These are phyloP conservation scores for Nitzschia sp. DNA, from an alignment of 108 stramenopile genomes.

Conservation along the genomic window DNA sequence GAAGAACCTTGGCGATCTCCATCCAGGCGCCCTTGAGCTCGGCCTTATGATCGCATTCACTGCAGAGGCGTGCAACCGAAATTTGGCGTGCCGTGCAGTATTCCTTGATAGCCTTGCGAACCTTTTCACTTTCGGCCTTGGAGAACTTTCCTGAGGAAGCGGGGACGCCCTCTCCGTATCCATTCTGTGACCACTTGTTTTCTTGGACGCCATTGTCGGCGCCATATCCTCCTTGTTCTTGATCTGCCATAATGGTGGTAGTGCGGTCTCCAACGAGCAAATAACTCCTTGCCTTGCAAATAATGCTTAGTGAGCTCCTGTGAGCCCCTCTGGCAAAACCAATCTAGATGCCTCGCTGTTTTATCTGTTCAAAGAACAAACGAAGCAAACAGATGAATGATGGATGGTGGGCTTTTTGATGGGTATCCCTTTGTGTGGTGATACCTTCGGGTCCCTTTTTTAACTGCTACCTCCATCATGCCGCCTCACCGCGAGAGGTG, in stretches of 20 bases:
- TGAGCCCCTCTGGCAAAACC: too few species aligned
- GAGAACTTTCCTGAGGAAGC: conserved; percentile 53
- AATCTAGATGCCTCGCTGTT: too few species aligned
- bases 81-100: conserved; percentile 67
- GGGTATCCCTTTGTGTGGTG: too few species aligned
- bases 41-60: conserved; percentile 74
- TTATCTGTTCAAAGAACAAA: too few species aligned
- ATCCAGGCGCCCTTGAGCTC: conserved; percentile 85
- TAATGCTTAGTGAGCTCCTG: too few species aligned
- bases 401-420: not conserved
- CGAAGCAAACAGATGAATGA: too few species aligned
- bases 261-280: too few species aligned
- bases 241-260: conserved; percentile 8
- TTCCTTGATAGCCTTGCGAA: conserved; percentile 58
- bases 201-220: not conserved
- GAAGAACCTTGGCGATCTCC: conserved; percentile 76
- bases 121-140: conserved; percentile 53
- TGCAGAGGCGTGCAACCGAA: conserved; percentile 61
- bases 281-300: too few species aligned
- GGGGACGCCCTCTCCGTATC: conserved; percentile 47
- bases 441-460: not conserved
- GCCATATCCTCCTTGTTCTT: not conserved
- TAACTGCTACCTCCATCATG: too few species aligned
- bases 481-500: too few species aligned
- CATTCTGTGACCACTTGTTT: conserved; percentile 64